Evolutionary conservation across 805 yeast species (phyloP).

Genomic region (Wickerhamiella azymoides): DNA sequence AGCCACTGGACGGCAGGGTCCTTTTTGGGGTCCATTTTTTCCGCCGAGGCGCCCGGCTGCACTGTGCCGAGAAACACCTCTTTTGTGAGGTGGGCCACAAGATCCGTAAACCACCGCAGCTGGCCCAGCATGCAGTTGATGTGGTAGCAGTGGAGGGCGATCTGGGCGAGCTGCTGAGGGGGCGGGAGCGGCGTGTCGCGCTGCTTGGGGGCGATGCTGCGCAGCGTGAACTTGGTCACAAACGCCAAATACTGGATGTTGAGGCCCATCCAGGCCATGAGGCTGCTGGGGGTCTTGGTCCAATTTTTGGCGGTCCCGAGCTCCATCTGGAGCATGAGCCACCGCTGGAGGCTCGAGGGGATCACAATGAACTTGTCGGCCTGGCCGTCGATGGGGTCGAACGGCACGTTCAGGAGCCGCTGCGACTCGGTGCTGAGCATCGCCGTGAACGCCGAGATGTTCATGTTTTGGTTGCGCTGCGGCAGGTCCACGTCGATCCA

Average conservation of each 20-base stretch:
- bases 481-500: constrained; percentile 28
- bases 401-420: constrained; percentile 55
- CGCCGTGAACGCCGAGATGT: constrained; percentile 25
- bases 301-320: constrained; percentile 41
- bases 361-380: constrained; percentile 61
- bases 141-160: constrained; percentile 20
- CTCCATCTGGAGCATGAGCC: constrained; percentile 54
- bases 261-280: constrained; percentile 47
- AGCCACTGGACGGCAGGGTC: constrained; percentile 5
- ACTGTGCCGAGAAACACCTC: constrained; percentile 32
- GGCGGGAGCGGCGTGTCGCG: constrained; percentile 13
- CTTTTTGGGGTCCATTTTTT: constrained; percentile 4
- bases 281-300: constrained; percentile 31
- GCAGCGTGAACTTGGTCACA: constrained; percentile 51
- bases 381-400: constrained; percentile 50
- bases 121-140: constrained; percentile 42
- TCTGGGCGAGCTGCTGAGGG: constrained; percentile 32
- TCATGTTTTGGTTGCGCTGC: constrained; percentile 15
- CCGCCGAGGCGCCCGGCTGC: constrained; percentile 1
- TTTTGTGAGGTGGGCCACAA: constrained; percentile 56
- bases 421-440: constrained; percentile 53
- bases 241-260: constrained; percentile 61
- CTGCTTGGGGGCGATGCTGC: constrained; percentile 25
- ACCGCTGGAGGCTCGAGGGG: constrained; percentile 57
- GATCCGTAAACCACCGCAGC: constrained; percentile 75